Percentiles rank a stretch among this genome's conserved stretches.
These are phyloP conservation scores for Penicillium steckii DNA, from an alignment of 495 filamentous ascomycete genomes.

Conservation along the genomic window DNA sequence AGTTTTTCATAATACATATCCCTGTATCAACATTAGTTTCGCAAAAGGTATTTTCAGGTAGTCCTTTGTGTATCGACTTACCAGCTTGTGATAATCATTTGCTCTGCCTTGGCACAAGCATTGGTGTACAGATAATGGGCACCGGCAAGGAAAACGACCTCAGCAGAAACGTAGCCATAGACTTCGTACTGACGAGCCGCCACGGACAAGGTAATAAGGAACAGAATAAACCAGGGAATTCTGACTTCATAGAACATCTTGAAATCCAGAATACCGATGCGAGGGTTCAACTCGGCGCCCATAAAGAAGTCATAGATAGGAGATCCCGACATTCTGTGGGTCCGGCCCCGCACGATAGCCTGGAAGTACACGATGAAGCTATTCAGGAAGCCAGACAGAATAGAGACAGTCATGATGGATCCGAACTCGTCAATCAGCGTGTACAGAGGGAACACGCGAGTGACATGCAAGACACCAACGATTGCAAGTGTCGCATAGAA, in stretches of 20 bases:
- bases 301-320: slow-evolving; percentile 98
- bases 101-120: slow-evolving; percentile 92
- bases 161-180: slow-evolving; percentile 84
- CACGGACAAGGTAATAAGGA: slow-evolving; percentile 71
- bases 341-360: slow-evolving; percentile 69
- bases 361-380: slow-evolving; percentile 77
- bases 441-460: slow-evolving; percentile 77
- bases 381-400: slow-evolving; percentile 78
- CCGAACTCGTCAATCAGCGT: slow-evolving; percentile 89
- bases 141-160: slow-evolving; percentile 80
- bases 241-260: slow-evolving; percentile 99
- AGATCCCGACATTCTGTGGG: slow-evolving; percentile 90
- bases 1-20: slow-evolving; percentile 99
- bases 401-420: slow-evolving; percentile 79
- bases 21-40: slow-evolving; percentile 11
- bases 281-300: slow-evolving; percentile 94
- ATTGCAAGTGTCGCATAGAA: slow-evolving; percentile 79
- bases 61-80: not conserved
- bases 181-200: slow-evolving; percentile 82
- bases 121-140: slow-evolving; percentile 93
- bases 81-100: slow-evolving; percentile 87
- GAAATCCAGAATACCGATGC: slow-evolving; percentile 77
- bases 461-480: slow-evolving; percentile 64
- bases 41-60: not conserved
- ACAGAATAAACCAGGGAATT: slow-evolving; percentile 91